A percentile compares a stretch with the other conserved stretches of the same genome.
These are phyloP conservation scores for Cryphonectria parasitica DNA, from an alignment of 2,329 filamentous ascomycete genomes.

Conservation along the genomic window DNA sequence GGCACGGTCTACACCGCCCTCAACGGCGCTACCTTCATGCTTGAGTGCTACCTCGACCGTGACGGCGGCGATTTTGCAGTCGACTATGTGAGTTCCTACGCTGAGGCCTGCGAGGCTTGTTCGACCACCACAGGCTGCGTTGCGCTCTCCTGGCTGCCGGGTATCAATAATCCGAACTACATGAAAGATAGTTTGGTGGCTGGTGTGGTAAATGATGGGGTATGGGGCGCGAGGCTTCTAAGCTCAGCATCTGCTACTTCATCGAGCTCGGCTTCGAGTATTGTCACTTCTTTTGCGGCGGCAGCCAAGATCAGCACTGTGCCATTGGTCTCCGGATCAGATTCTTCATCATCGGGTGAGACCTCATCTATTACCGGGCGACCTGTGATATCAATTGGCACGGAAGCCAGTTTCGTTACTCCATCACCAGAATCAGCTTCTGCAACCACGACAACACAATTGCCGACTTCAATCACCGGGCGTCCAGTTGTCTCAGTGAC, in stretches of 20 bases:
- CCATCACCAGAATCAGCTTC: background rate
- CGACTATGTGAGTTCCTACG: slow-evolving; percentile 26
- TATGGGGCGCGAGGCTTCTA: slow-evolving; percentile 27
- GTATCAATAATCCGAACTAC: slow-evolving; percentile 24
- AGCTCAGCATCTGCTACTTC: background rate
- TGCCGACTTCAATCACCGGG: background rate
- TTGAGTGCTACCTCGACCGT: slow-evolving; percentile 29
- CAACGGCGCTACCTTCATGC: slow-evolving; percentile 25
- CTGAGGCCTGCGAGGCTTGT: slow-evolving; percentile 23
- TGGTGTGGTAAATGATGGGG: slow-evolving; percentile 13
- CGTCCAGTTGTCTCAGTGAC: background rate
- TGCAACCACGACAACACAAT: background rate
- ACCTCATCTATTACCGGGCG: background rate
- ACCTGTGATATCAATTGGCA: background rate
- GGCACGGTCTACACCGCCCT: slow-evolving; percentile 19
- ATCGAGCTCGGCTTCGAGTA: background rate
- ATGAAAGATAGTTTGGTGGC: slow-evolving; percentile 25
- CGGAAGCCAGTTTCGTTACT: background rate
- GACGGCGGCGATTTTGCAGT: slow-evolving; percentile 20
- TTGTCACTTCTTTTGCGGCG: background rate
- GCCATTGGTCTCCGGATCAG: background rate
- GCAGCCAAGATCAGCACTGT: background rate
- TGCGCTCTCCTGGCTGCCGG: slow-evolving; percentile 26
- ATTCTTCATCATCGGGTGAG: background rate
- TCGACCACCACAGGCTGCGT: slow-evolving; percentile 24